Evolutionary conservation across 2,329 filamentous ascomycete species (phyloP), one percentile per base, ranked within the genome.

Genomic region (Geosmithia putterillii): DNA sequence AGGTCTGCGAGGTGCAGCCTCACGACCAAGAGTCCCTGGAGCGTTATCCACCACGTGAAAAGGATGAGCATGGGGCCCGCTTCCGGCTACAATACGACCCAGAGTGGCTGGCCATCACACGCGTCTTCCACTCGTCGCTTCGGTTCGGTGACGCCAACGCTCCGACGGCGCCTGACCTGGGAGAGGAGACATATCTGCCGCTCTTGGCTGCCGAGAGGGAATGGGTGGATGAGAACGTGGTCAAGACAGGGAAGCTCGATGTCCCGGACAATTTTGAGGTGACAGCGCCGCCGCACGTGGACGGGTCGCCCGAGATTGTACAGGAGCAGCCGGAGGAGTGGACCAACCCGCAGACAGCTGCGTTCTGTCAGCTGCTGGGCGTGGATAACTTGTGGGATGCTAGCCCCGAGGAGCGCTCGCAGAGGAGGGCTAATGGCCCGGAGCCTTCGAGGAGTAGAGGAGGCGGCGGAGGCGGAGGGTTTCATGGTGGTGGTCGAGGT

Each of bases 91-190:
- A 79, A 40, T 96, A 98, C 57, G 92, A 98, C 59, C 78, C 81
- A 10, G 92, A 98, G 64, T 98, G 90, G 90, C 79, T 98, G 7
- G 84, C 92, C 37, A 95, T 98, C 49, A 89, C 82, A 12, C 83
- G 90, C 37, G 82, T 80, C 7, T 94, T 96, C 55, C 77, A 84
- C 36, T 53, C 68, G 3, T 70, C 77, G 36, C 69, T 92, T 2
- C 61, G 66, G 2, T 65, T 90, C 34, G 84, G 86, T 45, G 69
- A 82, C 48, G 69, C 68, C 5, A 57, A 63, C 7, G 70, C 73
- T 1, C 60, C 62, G 35, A 61, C 74, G 0, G 70, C 82, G 0
- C 58, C 65, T 2, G 71, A 94, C 54, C 66, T 76, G 21, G 84
- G 85, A 18, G 79, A 94, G 58, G 73, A 69, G 2, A 63, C 73